Evolutionary conservation across 202 grass and related monocot species (phyloP), one percentile per base, ranked within the genome.

Genomic region (Cymbopogon flexuosus): DNA sequence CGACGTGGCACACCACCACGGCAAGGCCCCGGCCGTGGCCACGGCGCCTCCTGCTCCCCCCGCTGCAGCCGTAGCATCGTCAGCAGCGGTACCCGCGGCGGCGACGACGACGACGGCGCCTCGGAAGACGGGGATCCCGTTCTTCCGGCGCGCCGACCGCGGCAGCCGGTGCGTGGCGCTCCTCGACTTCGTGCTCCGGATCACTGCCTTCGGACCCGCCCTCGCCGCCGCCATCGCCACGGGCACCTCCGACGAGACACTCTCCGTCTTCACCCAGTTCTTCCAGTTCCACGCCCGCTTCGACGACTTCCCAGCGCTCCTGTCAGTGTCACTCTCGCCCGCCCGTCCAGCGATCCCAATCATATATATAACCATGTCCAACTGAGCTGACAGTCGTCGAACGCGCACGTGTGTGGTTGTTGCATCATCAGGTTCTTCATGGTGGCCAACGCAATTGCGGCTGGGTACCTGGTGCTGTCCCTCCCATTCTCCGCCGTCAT

Each of bases 201-300:
- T 98, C 49, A 82, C 84, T 22, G 92, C 86, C 33, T 85, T 98
- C 42, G 96, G 89, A 0, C 67, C 92, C 11, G 36, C 88, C 35
- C 88, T 95, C 14, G 90, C 92, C 8, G 96, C 96, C 13, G 90
- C 92, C 84, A 91, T 98, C 30, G 42, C 90, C 69, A 95, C 81
- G 10, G 93, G 70, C 22, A 96, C 93, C 16, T 88, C 93, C 16
- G 70, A 90, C 49, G 88, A 96, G 90, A 98, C 88, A 24, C 86
- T 95, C 33, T 87, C 90, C 65, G 91, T 98, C 49, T 93, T 95
- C 92, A 95, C 96, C 72, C 63, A 93, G 73, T 86, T 81, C 76
- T 98, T 85, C 79, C 95, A 98, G 90, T 98, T 98, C 82, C 96
- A 62, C 79, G 92, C 92, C 47, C 80, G 90, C 73, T 98, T 78